phyloP scores from a whole-genome alignment of 768 basidiomycete genomes.

The Leucogyrophana mollusca region DNA sequence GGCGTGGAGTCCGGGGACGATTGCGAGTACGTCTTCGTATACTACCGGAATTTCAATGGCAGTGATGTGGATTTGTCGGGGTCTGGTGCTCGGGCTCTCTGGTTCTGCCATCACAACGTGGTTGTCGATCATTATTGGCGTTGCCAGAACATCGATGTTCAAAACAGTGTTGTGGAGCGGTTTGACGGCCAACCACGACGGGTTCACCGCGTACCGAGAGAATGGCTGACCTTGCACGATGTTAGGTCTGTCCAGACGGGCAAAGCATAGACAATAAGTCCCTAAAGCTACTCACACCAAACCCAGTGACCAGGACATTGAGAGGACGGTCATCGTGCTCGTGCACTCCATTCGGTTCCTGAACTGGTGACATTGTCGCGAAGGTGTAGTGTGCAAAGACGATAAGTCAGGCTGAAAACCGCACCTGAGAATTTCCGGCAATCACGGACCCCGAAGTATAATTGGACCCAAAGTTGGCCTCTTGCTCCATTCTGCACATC shows the following conservation, averaged over 20 bases:
- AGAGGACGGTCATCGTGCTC: slow-evolving; percentile 34
- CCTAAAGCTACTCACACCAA: slow-evolving; percentile 44
- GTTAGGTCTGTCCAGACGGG: slow-evolving; percentile 16
- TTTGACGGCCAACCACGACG: slow-evolving; percentile 71
- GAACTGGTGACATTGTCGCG: slow-evolving; percentile 26
- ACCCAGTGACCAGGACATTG: slow-evolving; percentile 50
- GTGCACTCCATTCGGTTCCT: slow-evolving; percentile 20
- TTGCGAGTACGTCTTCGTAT: slow-evolving; percentile 55
- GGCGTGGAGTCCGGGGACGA: slow-evolving; percentile 59
- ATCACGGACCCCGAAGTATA: too few species aligned
- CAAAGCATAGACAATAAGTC: slow-evolving; percentile 21
- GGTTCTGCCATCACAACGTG: slow-evolving; percentile 8
- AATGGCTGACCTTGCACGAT: slow-evolving; percentile 45
- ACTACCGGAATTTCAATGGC: slow-evolving; percentile 55
- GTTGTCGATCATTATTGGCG: slow-evolving; percentile 19
- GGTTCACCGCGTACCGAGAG: slow-evolving; percentile 54
- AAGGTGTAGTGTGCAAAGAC: neutral
- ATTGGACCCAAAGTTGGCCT: too few species aligned
- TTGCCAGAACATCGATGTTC: slow-evolving; percentile 34
- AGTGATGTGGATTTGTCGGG: slow-evolving; percentile 57
- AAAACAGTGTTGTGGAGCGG: slow-evolving; percentile 58
- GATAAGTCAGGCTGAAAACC: neutral
- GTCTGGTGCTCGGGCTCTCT: slow-evolving; percentile 12
- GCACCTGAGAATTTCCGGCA: too few species aligned
- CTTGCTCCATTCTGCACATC: too few species aligned